Base-by-base conservation (phyloP, 495 filamentous ascomycete genomes). In the Xylaria nigripes region DNA sequence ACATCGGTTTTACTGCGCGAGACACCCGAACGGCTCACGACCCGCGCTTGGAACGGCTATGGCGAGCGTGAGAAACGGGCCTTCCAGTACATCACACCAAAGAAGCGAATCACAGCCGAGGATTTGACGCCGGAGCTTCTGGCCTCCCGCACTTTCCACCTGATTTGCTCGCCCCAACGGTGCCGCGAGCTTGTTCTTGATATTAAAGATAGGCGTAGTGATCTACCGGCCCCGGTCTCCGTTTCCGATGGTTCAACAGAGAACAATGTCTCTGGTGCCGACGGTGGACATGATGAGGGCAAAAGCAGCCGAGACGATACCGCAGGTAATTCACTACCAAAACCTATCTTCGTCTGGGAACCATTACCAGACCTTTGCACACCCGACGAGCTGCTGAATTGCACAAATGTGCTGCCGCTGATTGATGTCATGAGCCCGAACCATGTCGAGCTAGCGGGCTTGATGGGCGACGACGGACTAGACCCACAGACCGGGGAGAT, bases 21-120 rank as follows among this genome's bases (percentile, higher is more conserved):
- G 47, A 81, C 85, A 12, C 76, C 77, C 6, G 65, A 78, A 2
- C 79, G 89, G 29, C 71, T 87, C 13, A 97, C 92, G 12, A 97
- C 93, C 0, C 81, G 89, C 22, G 91, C 86, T 27, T 96, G 88
- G 86, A 97, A 97, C 64, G 85, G 86, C 50, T 97, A 96, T 68
- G 79, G 70, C 43, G 58, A 72, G 38, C 71, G 73, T 54, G 65
- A 73, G 51, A 67, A 72, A 54, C 70, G 77, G 72, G 86, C 82
- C 19, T 98, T 98, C 77, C 81, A 81, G 68, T 98, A 96, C 68
- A 75, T 83, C 43, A 96, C 90, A 8, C 86, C 86, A 5, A 98
- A 95, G 69, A 73, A 87, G 51, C 85, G 90, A 29, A 72, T 98
- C 5, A 69, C 70, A 0, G 70, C 68, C 44, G 62, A 57, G n/a